Conservation (phyloP, 2,329 filamentous ascomycete genomes). For the Xylaria hypoxylon region DNA sequence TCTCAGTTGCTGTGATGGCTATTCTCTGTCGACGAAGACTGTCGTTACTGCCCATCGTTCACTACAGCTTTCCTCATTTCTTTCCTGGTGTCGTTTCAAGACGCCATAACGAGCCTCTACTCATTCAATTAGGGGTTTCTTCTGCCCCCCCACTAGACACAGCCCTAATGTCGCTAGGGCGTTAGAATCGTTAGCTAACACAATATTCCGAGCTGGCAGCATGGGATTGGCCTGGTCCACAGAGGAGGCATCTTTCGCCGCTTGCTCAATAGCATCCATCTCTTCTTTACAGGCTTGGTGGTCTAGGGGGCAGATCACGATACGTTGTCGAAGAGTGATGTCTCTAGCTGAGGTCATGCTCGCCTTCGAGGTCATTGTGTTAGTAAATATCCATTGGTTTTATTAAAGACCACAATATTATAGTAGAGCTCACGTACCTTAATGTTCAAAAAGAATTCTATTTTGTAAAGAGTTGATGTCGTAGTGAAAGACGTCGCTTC, state of each 20-base stretch:
- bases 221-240: conserved; percentile 92
- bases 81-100: background rate
- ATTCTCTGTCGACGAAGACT: conserved; percentile 11
- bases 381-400: conserved; percentile 18
- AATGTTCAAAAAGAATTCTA: conserved; percentile 94
- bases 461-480: conserved; percentile 93
- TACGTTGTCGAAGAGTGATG: conserved; percentile 88
- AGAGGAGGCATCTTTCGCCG: conserved; percentile 89
- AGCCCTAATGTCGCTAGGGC: conserved; percentile 70
- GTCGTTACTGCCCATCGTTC: conserved; percentile 3
- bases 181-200: conserved; percentile 79
- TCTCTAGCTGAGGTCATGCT: conserved; percentile 89
- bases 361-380: conserved; percentile 66
- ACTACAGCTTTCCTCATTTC: conserved; percentile 8
- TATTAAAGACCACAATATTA: background rate
- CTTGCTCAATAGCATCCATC: conserved; percentile 97
- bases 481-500: conserved; percentile 92
- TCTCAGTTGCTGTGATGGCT: conserved; percentile 8
- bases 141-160: conserved; percentile 72
- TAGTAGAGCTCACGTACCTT: conserved; percentile 71
- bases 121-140: conserved; percentile 75
- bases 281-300: conserved; percentile 97
- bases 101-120: background rate
- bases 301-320: conserved; percentile 95
- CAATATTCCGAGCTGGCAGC: conserved; percentile 86